These are phyloP conservation scores for Filobasidium wieringae DNA, from an alignment of 768 basidiomycete species.

Conservation along the genomic window DNA sequence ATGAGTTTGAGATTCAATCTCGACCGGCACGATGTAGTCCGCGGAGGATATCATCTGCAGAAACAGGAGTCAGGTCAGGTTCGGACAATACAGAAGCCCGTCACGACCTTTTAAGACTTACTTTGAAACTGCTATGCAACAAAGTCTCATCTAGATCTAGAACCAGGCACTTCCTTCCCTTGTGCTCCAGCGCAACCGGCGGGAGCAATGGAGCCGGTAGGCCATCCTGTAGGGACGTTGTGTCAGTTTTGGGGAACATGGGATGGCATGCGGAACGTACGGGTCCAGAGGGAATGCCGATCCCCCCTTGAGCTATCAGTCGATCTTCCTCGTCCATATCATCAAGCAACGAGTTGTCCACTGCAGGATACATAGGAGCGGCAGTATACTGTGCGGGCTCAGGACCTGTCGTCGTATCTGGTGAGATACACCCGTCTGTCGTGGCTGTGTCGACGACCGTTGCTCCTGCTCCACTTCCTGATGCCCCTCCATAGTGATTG, in stretches of 20 bases:
- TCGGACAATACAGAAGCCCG: background rate
- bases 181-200: constrained; percentile 64
- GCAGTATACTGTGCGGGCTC: too few relatives aligned
- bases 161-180: constrained; percentile 86
- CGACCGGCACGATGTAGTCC: constrained; percentile 96
- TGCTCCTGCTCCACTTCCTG: constrained; percentile 35
- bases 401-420: constrained; percentile 23
- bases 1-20: constrained; percentile 96
- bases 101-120: constrained; percentile 35
- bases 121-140: constrained; percentile 97
- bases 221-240: constrained; percentile 54
- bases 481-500: constrained; percentile 26
- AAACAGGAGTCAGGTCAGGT: background rate
- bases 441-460: constrained; percentile 41
- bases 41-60: constrained; percentile 77
- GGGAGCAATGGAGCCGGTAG: constrained; percentile 75
- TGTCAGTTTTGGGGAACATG: too few relatives aligned
- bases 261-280: constrained; percentile 45
- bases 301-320: constrained; percentile 78
- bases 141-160: constrained; percentile 95
- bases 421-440: constrained; percentile 18
- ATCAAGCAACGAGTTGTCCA: constrained; percentile 49
- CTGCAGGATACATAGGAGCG: too few relatives aligned
- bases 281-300: constrained; percentile 85
- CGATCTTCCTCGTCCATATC: constrained; percentile 57